Evolutionary conservation across 306 rosid genomes (phyloP).

Genomic region (Styphnolobium japonicum): DNA sequence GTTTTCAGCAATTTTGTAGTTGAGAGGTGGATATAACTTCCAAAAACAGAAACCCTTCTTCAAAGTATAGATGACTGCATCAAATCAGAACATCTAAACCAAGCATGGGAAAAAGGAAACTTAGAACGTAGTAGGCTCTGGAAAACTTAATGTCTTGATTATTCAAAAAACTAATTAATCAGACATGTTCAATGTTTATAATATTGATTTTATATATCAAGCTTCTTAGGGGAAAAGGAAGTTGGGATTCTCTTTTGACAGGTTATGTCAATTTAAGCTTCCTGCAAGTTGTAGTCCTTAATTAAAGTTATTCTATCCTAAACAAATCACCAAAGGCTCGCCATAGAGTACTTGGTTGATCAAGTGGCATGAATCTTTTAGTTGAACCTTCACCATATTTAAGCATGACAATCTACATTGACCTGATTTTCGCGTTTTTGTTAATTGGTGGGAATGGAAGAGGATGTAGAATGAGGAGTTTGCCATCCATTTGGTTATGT

Average conservation of each 20-base stretch:
- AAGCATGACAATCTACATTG: conserved; percentile 28
- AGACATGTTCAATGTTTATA: background rate
- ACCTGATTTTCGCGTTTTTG: conserved; percentile 28
- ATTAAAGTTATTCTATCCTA: conserved; percentile 19
- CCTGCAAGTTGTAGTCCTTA: background rate
- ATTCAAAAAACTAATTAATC: conserved; percentile 15
- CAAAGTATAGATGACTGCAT: conserved; percentile 37
- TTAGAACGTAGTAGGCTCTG: background rate
- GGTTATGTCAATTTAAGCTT: conserved; percentile 16
- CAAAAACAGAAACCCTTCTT: conserved; percentile 40
- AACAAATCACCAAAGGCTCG: conserved; percentile 11
- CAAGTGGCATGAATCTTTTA: conserved; percentile 20
- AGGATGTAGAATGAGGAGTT: background rate
- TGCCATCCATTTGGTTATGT: conserved; percentile 36
- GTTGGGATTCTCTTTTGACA: background rate
- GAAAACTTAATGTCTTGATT: background rate
- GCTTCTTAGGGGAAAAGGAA: background rate
- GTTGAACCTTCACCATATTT: conserved; percentile 28
- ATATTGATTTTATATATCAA: no score
- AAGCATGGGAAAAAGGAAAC: conserved; percentile 19
- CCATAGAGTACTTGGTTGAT: conserved; percentile 27
- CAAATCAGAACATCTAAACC: conserved; percentile 34
- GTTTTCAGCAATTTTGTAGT: conserved; percentile 52
- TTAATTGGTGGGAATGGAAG: conserved; percentile 51
- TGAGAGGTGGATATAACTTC: conserved; percentile 52